phyloP scores from a whole-genome alignment of 768 basidiomycete genomes.

The Leucocoprinus birnbaumii region DNA sequence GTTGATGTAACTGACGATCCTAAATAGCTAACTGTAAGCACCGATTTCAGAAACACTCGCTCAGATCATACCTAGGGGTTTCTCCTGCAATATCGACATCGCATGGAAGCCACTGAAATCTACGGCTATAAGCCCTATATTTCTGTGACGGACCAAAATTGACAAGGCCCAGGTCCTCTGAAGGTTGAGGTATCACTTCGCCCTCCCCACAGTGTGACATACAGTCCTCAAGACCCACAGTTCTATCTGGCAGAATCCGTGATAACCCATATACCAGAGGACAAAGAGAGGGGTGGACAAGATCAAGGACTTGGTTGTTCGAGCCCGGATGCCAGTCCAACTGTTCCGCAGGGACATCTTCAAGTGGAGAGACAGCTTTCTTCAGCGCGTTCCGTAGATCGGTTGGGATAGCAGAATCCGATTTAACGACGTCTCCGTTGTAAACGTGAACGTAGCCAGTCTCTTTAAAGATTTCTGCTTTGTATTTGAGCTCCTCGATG shows the following conservation, averaged over 20 bases:
- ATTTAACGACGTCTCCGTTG: conserved; percentile 22
- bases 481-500: conserved; percentile 19
- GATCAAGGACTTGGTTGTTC: conserved; percentile 38
- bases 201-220: conserved; percentile 18
- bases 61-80: conserved; percentile 14
- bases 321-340: conserved; percentile 45
- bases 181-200: conserved; percentile 4
- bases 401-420: conserved; percentile 25
- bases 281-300: conserved; percentile 42
- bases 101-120: conserved; percentile 16
- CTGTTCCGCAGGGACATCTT: conserved; percentile 28
- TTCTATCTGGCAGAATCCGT: conserved; percentile 12
- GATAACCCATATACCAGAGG: conserved; percentile 30
- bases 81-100: conserved; percentile 16
- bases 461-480: conserved; percentile 11
- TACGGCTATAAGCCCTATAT: neutral
- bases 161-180: neutral
- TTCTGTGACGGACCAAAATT: neutral
- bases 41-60: neutral
- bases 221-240: conserved; percentile 14
- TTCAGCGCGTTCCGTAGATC: conserved; percentile 18
- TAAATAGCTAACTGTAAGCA: neutral
- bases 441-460: conserved; percentile 14
- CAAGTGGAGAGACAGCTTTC: conserved; percentile 23
- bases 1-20: conserved; percentile 31